Conservation (phyloP, 2,329 filamentous ascomycete species). For the Aspergillus spinulosporus region DNA sequence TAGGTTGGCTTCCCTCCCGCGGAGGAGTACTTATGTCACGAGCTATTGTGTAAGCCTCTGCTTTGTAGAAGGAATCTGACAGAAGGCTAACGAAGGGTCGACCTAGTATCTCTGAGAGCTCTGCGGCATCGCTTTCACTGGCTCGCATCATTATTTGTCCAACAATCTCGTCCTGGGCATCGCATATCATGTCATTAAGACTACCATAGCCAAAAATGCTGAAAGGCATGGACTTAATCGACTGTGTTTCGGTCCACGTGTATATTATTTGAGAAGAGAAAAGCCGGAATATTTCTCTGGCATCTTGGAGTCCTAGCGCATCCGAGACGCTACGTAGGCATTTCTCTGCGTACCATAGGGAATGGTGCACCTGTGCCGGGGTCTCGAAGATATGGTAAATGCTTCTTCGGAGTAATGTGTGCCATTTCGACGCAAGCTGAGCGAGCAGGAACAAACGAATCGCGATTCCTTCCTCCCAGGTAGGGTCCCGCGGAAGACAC, state of each 20-base stretch:
- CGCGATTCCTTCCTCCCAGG: slow-evolving; percentile 78
- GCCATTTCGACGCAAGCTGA: slow-evolving; percentile 77
- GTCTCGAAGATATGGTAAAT: slow-evolving; percentile 95
- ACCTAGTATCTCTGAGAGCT: slow-evolving; percentile 61
- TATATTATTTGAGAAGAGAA: slow-evolving; percentile 89
- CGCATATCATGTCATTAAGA: slow-evolving; percentile 67
- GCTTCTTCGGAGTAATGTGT: slow-evolving; percentile 79
- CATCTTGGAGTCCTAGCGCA: slow-evolving; percentile 63
- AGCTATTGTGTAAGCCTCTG: slow-evolving; percentile 79
- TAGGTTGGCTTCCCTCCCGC: slow-evolving; percentile 47
- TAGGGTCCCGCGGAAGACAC: slow-evolving; percentile 70
- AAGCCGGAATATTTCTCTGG: slow-evolving; percentile 72
- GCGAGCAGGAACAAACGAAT: slow-evolving; percentile 76
- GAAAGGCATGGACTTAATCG: slow-evolving; percentile 73
- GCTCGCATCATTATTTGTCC: slow-evolving; percentile 81
- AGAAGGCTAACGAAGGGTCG: slow-evolving; percentile 60
- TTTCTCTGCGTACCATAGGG: slow-evolving; percentile 68
- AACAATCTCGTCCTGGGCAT: slow-evolving; percentile 73
- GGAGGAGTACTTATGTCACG: slow-evolving; percentile 63
- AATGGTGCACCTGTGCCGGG: slow-evolving; percentile 68
- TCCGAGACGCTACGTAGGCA: slow-evolving; percentile 69
- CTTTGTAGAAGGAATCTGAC: slow-evolving; percentile 69
- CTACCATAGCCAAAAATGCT: slow-evolving; percentile 76
- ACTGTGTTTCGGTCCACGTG: slow-evolving; percentile 75
- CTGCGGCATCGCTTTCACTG: slow-evolving; percentile 62